These are phyloP conservation scores for Stagonosporopsis vannaccii DNA, from an alignment of 2,329 filamentous ascomycete genomes.

Conservation along the genomic window DNA sequence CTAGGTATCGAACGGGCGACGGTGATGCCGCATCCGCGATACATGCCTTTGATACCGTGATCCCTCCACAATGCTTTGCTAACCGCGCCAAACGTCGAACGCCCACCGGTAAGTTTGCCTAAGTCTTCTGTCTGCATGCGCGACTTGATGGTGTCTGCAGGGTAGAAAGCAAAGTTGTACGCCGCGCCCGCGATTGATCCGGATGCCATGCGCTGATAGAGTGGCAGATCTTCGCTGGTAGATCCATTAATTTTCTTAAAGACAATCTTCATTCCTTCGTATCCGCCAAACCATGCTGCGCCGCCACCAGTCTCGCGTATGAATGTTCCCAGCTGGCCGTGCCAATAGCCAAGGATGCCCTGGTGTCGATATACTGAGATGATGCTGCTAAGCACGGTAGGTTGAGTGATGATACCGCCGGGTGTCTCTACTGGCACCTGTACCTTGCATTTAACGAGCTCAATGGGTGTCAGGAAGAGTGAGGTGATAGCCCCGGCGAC, in stretches of 20 bases:
- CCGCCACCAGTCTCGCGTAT: constrained; percentile 93
- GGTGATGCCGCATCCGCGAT: constrained; percentile 94
- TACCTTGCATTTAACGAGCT: constrained; percentile 98
- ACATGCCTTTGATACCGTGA: constrained; percentile 83
- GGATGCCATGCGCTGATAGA: constrained; percentile 87
- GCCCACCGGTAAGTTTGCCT: constrained; percentile 59
- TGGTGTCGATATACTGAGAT: constrained; percentile 81
- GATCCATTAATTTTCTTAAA: constrained; percentile 63
- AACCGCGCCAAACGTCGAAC: constrained; percentile 75
- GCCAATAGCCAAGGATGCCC: constrained; percentile 89
- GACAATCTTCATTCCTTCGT: constrained; percentile 65
- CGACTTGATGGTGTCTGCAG: constrained; percentile 96
- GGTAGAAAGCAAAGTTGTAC: constrained; percentile 98
- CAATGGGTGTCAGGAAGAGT: constrained; percentile 89
- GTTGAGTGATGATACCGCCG: constrained; percentile 55
- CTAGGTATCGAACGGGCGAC: constrained; percentile 87
- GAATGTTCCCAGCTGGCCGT: constrained; percentile 90
- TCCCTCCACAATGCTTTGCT: constrained; percentile 78
- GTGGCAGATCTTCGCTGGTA: constrained; percentile 66
- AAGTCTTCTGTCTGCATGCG: constrained; percentile 91
- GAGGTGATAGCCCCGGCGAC: constrained; percentile 89
- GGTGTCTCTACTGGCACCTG: constrained; percentile 70
- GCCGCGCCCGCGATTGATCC: constrained; percentile 88
- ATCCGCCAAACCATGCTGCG: constrained; percentile 85
- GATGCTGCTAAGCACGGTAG: constrained; percentile 75